A percentile compares a stretch with the other conserved stretches of the same genome.
Evolutionary conservation across 2,329 filamentous ascomycete genomes (phyloP).

Genomic region (Xylariaceae sp.): DNA sequence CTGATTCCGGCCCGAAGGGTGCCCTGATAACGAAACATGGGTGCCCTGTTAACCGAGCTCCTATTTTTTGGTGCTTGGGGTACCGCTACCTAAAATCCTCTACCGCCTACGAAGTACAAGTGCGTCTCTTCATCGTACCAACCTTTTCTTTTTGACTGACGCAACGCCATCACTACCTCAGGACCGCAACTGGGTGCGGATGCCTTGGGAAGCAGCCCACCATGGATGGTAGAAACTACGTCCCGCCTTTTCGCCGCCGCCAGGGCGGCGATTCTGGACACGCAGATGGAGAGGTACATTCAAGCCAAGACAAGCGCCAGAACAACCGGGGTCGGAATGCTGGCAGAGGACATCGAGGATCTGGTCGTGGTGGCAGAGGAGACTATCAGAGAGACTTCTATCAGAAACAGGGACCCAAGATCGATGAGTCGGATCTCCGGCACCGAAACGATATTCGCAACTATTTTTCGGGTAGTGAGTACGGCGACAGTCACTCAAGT

Average conservation of each 20-base stretch:
- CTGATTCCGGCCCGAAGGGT: too few relatives aligned
- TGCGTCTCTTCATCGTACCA: too few relatives aligned
- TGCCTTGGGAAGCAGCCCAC: not conserved
- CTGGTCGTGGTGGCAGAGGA: slow-evolving; percentile 7
- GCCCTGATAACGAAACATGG: too few relatives aligned
- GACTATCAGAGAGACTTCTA: slow-evolving; percentile 11
- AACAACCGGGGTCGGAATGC: not conserved
- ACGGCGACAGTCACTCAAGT: too few relatives aligned
- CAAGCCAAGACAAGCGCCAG: not conserved
- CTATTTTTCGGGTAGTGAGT: slow-evolving; percentile 16
- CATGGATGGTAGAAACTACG: slow-evolving; percentile 17
- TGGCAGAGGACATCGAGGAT: not conserved
- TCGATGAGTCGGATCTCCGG: slow-evolving; percentile 19
- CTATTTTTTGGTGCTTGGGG: too few relatives aligned
- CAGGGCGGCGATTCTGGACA: slow-evolving; percentile 4
- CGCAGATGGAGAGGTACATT: not conserved
- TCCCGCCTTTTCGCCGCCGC: slow-evolving; percentile 21
- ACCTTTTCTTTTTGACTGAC: too few relatives aligned
- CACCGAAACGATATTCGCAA: slow-evolving; percentile 17
- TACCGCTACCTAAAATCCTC: too few relatives aligned
- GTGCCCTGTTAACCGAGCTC: too few relatives aligned
- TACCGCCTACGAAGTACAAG: too few relatives aligned
- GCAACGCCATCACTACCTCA: too few relatives aligned
- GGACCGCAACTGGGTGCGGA: too few relatives aligned
- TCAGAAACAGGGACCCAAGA: slow-evolving; percentile 10